phyloP scores from a whole-genome alignment of 306 rosid genomes.

The Hippophae rhamnoides region DNA sequence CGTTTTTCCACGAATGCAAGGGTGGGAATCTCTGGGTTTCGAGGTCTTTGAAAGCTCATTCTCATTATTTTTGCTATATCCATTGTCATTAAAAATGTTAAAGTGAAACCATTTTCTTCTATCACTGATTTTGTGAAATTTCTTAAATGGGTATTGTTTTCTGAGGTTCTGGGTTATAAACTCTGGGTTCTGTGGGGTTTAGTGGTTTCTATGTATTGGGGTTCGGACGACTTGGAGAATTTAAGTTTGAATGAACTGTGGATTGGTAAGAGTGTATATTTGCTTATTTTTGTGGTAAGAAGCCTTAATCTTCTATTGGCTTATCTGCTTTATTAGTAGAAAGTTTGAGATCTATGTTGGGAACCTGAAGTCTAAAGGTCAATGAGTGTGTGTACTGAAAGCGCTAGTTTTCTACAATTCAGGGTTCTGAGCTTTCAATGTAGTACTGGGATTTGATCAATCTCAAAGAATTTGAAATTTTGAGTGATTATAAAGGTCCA shows the following conservation, averaged over 20 bases:
- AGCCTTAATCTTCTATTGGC: no score
- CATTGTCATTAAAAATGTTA: constrained; percentile 29
- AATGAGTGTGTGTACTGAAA: constrained; percentile 15
- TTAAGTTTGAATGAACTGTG: no score
- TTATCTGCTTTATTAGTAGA: constrained; percentile 16
- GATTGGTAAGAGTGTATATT: neutral
- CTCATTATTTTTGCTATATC: constrained; percentile 1
- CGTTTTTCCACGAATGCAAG: constrained; percentile 39
- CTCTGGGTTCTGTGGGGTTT: constrained; percentile 20
- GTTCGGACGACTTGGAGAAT: constrained; percentile 15
- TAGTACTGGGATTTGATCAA: constrained; percentile 18
- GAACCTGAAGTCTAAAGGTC: constrained; percentile 21
- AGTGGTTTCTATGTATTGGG: constrained; percentile 23
- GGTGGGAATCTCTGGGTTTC: constrained; percentile 40
- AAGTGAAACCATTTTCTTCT: constrained; percentile 19
- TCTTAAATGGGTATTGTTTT: constrained; percentile 23
- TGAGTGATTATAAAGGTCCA: constrained; percentile 1
- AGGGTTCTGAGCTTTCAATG: constrained; percentile 15
- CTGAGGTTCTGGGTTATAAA: constrained; percentile 15
- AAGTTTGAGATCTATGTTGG: constrained; percentile 46
- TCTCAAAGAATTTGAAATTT: constrained; percentile 9
- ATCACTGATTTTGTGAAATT: constrained; percentile 5
- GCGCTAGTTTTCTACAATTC: constrained; percentile 1
- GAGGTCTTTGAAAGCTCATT: constrained; percentile 35
- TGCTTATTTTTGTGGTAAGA: neutral